Evolutionary conservation across 2,329 filamentous ascomycete species (phyloP), one percentile per base, ranked within the genome.

Genomic region (Blastomyces parvus): DNA sequence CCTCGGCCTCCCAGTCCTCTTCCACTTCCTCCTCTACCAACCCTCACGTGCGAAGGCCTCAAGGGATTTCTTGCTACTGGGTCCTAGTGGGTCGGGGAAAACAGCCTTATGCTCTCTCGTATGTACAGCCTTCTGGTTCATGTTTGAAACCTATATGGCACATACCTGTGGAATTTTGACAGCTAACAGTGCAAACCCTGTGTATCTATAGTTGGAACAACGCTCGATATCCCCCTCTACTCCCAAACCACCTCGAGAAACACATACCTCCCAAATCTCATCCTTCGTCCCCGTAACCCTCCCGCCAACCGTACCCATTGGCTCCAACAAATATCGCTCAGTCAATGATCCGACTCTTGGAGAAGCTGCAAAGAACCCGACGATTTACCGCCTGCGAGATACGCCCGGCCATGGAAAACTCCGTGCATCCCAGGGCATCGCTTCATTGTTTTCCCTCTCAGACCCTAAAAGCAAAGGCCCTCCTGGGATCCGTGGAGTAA

Each of bases 401-500:
- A 97, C 93, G 0, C 94, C 94, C 0, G 94, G 94, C 48, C 94
- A 99, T 79, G 91, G 91, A 70, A 99, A 99, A 78, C 85, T 99
- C 64, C 90, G 94, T 65, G 81, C 85, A 67, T 71, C 79, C 17
- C 77, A 86, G 64, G 74, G 76, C 25, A 73, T 80, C 60, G 71
- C 80, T 25, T 72, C 74, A 59, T 70, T 78, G 44, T 57, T 63
- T 7, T 69, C 72, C 8, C 74, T 74, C 60, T 72, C 76, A 22
- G 67, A 70, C 42, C 75, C 75, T 33, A 71, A 69, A 36, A 75
- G 65, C 67, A 70, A 59, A 71, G 74, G 42, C 70, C 76, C 64
- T 14, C 59, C 13, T 30, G 57, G 46, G 14, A 50, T 64, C 27
- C 83, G 83, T 67, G 92, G 88, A 22, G 80, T 97, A 61, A 83